Evolutionary conservation across 179 eudicot species (phyloP).

Genomic region (Nepenthes alata): DNA sequence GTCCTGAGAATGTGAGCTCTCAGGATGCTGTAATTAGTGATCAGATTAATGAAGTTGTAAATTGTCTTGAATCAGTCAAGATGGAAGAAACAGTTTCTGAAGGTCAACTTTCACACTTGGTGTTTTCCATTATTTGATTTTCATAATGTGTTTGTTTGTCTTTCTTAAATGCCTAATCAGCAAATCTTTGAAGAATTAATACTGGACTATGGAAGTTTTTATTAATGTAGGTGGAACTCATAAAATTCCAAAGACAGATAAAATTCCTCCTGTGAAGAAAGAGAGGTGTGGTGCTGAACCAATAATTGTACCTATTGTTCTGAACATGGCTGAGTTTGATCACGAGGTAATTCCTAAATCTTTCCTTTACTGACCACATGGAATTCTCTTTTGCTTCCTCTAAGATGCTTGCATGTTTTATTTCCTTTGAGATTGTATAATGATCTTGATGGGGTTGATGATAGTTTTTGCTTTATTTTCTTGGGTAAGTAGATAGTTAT

Average conservation of each 20-base stretch:
- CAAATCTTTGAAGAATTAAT: background rate
- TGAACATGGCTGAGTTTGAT: constrained; percentile 96
- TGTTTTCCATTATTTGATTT: background rate
- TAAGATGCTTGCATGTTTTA: background rate
- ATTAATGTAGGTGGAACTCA: constrained; percentile 34
- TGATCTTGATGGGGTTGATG: background rate
- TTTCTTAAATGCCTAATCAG: background rate
- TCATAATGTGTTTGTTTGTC: background rate
- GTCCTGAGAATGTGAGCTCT: constrained; percentile 17
- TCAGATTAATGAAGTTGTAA: constrained; percentile 29
- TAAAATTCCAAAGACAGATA: constrained; percentile 29
- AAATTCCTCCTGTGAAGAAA: constrained; percentile 30
- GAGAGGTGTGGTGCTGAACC: constrained; percentile 76
- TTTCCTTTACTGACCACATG: background rate
- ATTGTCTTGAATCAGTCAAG: constrained; percentile 27
- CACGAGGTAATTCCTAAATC: constrained; percentile 51
- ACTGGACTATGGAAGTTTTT: constrained; percentile 2
- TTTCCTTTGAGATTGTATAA: background rate
- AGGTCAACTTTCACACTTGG: constrained; percentile 22
- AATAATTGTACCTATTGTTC: constrained; percentile 76
- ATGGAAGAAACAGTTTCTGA: constrained; percentile 26
- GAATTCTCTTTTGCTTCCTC: background rate
- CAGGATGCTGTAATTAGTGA: constrained; percentile 21
- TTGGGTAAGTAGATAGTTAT: background rate
- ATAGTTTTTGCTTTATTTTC: too few relatives aligned